Evolutionary conservation across 164 flowering plant species (phyloP).

Genomic region (grape (Vitis vinifera)): DNA sequence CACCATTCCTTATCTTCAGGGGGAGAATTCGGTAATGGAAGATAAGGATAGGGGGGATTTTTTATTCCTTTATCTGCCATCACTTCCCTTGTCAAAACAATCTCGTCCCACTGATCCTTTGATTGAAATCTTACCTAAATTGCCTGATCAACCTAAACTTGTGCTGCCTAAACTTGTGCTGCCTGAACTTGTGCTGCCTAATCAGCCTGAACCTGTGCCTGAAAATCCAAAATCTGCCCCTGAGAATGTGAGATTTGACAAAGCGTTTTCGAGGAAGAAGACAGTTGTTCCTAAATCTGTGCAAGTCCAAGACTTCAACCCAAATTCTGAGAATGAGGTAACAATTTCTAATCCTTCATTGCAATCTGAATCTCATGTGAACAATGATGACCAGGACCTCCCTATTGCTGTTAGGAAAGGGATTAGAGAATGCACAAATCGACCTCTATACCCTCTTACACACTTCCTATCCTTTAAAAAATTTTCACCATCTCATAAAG

Average conservation of each 20-base stretch:
- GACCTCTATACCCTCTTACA: constrained; percentile 8
- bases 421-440: constrained; percentile 3
- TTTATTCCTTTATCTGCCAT: not conserved
- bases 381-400: not conserved
- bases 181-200: too few species aligned
- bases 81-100: constrained; percentile 1
- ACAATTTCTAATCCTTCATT: not conserved
- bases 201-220: not conserved
- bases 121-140: too few species aligned
- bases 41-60: constrained; percentile 7
- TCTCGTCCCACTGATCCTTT: not conserved
- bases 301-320: constrained; percentile 11
- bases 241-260: constrained; percentile 4
- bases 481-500: constrained; percentile 9
- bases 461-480: constrained; percentile 7
- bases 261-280: constrained; percentile 14
- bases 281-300: not conserved
- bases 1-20: constrained; percentile 15
- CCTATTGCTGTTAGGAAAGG: constrained; percentile 11
- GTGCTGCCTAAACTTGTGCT: too few species aligned
- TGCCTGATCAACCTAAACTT: too few species aligned
- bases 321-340: constrained; percentile 6
- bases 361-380: not conserved
- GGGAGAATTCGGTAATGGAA: constrained; percentile 10
- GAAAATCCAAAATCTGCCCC: not conserved